Evolutionary conservation across 2,329 filamentous ascomycete species (phyloP).

Genomic region (Rutstroemia sp.): DNA sequence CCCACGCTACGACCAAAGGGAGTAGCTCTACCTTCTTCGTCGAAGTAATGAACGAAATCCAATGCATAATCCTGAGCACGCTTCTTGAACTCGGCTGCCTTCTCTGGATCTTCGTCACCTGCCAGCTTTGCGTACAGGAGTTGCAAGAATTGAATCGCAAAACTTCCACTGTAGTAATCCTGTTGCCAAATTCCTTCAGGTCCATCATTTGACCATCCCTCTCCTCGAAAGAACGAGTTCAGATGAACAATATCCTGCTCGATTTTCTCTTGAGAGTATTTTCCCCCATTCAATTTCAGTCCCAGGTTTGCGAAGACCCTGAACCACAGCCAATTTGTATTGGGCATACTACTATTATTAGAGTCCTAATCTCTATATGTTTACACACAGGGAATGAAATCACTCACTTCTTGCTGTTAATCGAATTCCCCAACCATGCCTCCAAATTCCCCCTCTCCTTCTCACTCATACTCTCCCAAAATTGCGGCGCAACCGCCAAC

Average conservation of each 20-base stretch:
- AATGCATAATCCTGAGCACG: constrained; percentile 59
- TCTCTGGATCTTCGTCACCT: constrained; percentile 55
- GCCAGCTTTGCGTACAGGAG: constrained; percentile 69
- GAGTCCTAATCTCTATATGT: not conserved
- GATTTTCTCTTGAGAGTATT: constrained; percentile 61
- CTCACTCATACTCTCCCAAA: constrained; percentile 49
- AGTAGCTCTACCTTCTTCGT: constrained; percentile 62
- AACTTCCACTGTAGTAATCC: constrained; percentile 79
- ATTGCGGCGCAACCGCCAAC: constrained; percentile 52
- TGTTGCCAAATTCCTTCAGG: constrained; percentile 74
- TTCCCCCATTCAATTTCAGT: constrained; percentile 65
- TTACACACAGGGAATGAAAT: not conserved
- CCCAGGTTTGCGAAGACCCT: constrained; percentile 77
- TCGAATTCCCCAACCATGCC: constrained; percentile 63
- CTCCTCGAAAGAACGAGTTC: constrained; percentile 74
- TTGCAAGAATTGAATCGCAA: constrained; percentile 75
- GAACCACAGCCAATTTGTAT: constrained; percentile 71
- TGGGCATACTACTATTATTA: constrained; percentile 48
- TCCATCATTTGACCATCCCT: constrained; percentile 77
- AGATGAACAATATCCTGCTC: constrained; percentile 71
- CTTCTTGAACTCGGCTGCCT: constrained; percentile 61
- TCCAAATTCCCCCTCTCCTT: constrained; percentile 60
- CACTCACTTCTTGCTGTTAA: constrained; percentile 67
- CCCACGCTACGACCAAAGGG: constrained; percentile 73
- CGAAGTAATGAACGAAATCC: constrained; percentile 71